A percentile compares a stretch with the other conserved stretches of the same genome.
These are phyloP conservation scores for Penicillium malachiteum DNA, from an alignment of 495 filamentous ascomycete species.

Conservation along the genomic window DNA sequence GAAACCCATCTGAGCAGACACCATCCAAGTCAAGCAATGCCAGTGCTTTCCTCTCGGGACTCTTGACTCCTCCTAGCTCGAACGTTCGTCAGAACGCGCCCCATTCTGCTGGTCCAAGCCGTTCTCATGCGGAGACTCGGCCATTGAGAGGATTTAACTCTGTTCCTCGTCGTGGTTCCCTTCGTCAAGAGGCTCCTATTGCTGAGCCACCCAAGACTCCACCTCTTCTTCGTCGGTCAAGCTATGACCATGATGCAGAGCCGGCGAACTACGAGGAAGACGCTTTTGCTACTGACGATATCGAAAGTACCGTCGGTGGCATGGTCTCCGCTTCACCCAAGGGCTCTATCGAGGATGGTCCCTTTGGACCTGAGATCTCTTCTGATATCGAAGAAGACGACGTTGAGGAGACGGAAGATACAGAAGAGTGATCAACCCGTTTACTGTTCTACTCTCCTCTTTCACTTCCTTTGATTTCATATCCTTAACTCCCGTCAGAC, in stretches of 20 bases:
- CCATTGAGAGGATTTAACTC: slow-evolving; percentile 36
- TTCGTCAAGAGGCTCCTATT: slow-evolving; percentile 34
- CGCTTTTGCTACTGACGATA: slow-evolving; percentile 37
- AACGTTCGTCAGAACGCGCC: slow-evolving; percentile 57
- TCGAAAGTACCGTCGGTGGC: slow-evolving; percentile 41
- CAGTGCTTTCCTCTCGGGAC: slow-evolving; percentile 63
- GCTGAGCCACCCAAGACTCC: slow-evolving; percentile 60
- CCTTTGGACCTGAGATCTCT: slow-evolving; percentile 39
- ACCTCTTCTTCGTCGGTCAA: slow-evolving; percentile 63
- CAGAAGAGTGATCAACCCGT: background rate
- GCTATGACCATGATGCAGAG: slow-evolving; percentile 73
- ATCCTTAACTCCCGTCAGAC: background rate
- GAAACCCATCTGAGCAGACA: slow-evolving; percentile 54
- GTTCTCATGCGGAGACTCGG: slow-evolving; percentile 45
- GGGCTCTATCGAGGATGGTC: slow-evolving; percentile 28
- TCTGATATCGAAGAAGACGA: slow-evolving; percentile 12
- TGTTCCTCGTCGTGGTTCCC: slow-evolving; percentile 30
- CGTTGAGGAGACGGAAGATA: slow-evolving; percentile 3
- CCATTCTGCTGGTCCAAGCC: slow-evolving; percentile 39
- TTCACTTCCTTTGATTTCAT: slow-evolving; percentile 13
- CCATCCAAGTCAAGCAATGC: slow-evolving; percentile 60
- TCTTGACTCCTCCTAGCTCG: slow-evolving; percentile 79
- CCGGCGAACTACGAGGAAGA: slow-evolving; percentile 38
- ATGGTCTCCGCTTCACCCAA: slow-evolving; percentile 41
- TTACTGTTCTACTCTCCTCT: background rate